Conservation (phyloP, 2,329 filamentous ascomycete species). For the Ciborinia camelliae region DNA sequence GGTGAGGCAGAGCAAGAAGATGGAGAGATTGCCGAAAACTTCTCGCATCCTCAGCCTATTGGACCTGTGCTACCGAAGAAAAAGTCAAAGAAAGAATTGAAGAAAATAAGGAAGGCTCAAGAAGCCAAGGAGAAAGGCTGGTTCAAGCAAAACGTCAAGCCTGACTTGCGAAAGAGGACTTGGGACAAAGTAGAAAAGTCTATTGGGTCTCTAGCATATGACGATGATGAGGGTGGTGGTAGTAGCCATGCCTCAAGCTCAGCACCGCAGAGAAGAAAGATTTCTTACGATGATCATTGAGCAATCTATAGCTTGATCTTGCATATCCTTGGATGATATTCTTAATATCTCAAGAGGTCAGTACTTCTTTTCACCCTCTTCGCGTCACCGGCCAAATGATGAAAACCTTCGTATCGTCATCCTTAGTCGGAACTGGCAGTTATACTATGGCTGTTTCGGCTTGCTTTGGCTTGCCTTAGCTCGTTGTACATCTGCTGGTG, state of each 20-base stretch:
- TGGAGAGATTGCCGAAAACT: slow-evolving; percentile 8
- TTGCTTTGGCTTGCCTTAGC: slow-evolving; percentile 36
- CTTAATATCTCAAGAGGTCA: slow-evolving; percentile 7
- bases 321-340: background rate
- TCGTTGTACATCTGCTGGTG: slow-evolving; percentile 34
- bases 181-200: slow-evolving; percentile 64
- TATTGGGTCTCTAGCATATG: slow-evolving; percentile 57
- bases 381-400: slow-evolving; percentile 56
- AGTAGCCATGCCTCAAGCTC: slow-evolving; percentile 29
- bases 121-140: slow-evolving; percentile 31
- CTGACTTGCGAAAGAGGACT: slow-evolving; percentile 62
- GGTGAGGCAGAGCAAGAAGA: slow-evolving; percentile 25
- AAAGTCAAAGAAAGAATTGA: slow-evolving; percentile 21
- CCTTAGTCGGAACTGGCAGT: slow-evolving; percentile 76
- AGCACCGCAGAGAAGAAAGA: slow-evolving; percentile 43
- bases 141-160: slow-evolving; percentile 47
- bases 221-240: slow-evolving; percentile 43
- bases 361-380: slow-evolving; percentile 12
- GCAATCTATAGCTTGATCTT: background rate
- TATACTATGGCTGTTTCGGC: slow-evolving; percentile 34
- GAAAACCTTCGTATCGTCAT: slow-evolving; percentile 90
- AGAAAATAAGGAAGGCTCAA: slow-evolving; percentile 29
- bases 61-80: slow-evolving; percentile 20
- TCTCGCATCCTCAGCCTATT: slow-evolving; percentile 17
- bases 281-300: slow-evolving; percentile 48